A percentile compares a stretch with the other conserved stretches of the same genome.
phyloP scores from a whole-genome alignment of 2,329 filamentous ascomycete species.

The Penicillium sp. region DNA sequence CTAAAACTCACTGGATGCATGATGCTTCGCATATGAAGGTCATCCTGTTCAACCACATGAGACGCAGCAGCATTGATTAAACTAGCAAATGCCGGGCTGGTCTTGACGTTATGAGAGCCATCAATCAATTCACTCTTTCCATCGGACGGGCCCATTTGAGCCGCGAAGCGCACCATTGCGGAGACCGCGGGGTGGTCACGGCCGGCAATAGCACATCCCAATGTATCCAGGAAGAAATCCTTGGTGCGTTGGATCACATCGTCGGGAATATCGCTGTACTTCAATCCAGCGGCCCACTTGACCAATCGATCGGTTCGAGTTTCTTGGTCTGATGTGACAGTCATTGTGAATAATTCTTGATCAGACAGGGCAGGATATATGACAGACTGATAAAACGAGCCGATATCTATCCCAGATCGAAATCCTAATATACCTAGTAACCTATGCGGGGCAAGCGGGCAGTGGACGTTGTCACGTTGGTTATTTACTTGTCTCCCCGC shows the following conservation, averaged over 20 bases:
- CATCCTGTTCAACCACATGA: constrained; percentile 35
- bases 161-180: constrained; percentile 24
- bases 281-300: constrained; percentile 21
- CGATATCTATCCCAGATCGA: background rate
- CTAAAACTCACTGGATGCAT: constrained; percentile 30
- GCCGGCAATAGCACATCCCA: constrained; percentile 33
- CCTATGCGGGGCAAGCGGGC: constrained; percentile 2
- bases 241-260: constrained; percentile 31
- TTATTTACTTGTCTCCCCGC: background rate
- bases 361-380: background rate
- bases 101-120: constrained; percentile 19
- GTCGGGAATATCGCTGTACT: constrained; percentile 23
- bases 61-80: constrained; percentile 32
- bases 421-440: background rate
- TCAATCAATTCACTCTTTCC: constrained; percentile 31
- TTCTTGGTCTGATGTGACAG: background rate
- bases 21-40: constrained; percentile 34
- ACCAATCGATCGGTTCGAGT: constrained; percentile 24
- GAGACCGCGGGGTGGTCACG: constrained; percentile 28
- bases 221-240: constrained; percentile 32
- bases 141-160: constrained; percentile 27
- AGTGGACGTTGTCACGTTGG: background rate
- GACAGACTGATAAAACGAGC: background rate
- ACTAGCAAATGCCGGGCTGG: constrained; percentile 31
- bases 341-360: background rate